These are phyloP conservation scores for Coemansia sp. DNA, from an alignment of 192 early-diverging fungal species.

Conservation along the genomic window DNA sequence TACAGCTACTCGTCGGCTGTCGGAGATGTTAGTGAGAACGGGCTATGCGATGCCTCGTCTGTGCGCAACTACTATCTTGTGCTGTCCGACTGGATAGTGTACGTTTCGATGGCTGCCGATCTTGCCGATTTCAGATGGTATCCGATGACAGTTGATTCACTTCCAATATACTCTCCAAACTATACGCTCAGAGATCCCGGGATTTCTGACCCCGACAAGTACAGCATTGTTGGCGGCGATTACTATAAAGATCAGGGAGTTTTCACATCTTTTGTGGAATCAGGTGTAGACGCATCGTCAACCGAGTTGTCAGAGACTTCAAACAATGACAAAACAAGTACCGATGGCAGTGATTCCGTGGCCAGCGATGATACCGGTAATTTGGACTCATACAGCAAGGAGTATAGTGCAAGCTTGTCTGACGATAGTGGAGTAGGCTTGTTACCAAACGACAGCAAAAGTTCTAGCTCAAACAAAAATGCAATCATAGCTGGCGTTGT, in stretches of 20 bases:
- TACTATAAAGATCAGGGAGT: constrained; percentile 6
- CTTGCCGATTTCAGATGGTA: background rate
- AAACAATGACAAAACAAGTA: background rate
- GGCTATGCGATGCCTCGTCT: constrained; percentile 12
- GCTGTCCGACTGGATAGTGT: constrained; percentile 25
- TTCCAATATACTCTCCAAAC: background rate
- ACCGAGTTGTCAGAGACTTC: background rate
- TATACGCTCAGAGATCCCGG: background rate
- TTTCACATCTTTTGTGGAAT: background rate
- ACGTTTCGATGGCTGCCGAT: background rate
- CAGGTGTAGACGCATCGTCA: background rate
- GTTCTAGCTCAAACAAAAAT: background rate
- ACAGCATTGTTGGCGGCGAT: constrained; percentile 1
- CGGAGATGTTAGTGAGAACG: constrained; percentile 6
- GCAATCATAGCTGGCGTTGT: constrained; percentile 2
- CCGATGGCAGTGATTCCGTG: background rate
- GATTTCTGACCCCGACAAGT: background rate
- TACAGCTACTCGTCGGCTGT: constrained; percentile 22
- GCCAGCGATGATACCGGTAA: no score
- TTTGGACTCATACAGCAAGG: background rate
- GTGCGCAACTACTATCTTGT: constrained; percentile 28
- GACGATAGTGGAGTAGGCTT: background rate
- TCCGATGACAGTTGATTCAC: background rate
- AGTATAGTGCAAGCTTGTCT: background rate
- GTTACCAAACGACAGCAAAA: background rate